Base-by-base conservation (phyloP, 352 stramenopile genomes). In the Globisporangium abappressorium region DNA sequence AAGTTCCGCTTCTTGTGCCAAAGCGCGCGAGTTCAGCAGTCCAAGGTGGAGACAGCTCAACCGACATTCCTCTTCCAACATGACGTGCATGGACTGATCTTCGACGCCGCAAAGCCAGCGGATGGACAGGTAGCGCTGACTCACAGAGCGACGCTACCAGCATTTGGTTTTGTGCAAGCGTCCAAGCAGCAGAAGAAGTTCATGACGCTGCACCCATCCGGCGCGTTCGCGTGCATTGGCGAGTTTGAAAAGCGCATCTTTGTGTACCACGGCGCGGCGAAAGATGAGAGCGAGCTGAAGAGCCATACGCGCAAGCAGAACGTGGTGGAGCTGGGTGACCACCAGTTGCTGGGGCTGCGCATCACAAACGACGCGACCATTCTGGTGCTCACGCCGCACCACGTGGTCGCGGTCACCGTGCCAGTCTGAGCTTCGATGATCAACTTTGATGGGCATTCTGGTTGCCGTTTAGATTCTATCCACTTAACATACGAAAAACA, bases 181-280 rank as follows among this genome's bases (percentile, higher is more conserved):
- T 95, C 88, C 51, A 95, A 95, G 73, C 84, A 93, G 61, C 83
- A 94, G 64, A 94, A 94, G 64, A 95, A 94, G 77, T 93, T 90
- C 63, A 75, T 93, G 76, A 80, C 76, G 15, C 85, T 87, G 51
- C 76, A 91, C 18, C 69, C 80, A 6, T 67, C 64, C 0, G 82
- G 73, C 2, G 73, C 74, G 33, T 79, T 95, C n/a, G 85, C 88
- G 22, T 82, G 74, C 56, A 89, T 94, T 22, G 84, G 80, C 58
- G 88, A 95, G 64, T 91, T 93, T 65, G 80, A 93, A 57, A 82
- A 85, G 43, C 88, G 84, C 8, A 61, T 94, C 41, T 94, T 90
- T 58, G 70, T 94, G 64, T 95, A 94, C 64, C 75, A 87, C 54
- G 76, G 81, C 46, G 76, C 65, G 8, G 60, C 47, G 6, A 67